phyloP scores from a whole-genome alignment of 208 protist species.

The Crithidia sp. region DNA sequence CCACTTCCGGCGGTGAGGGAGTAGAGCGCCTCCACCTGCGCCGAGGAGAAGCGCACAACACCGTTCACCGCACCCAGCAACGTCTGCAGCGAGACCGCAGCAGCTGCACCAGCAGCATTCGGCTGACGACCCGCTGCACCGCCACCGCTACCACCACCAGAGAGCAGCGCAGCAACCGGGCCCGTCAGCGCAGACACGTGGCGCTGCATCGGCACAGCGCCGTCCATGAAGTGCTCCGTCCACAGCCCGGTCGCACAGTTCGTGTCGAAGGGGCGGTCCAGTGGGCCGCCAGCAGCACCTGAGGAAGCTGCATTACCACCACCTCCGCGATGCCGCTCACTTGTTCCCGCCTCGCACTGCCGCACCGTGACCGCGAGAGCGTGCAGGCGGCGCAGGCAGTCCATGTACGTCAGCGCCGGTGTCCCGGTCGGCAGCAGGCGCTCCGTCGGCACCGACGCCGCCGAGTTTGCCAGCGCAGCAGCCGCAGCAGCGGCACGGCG shows the following conservation, averaged over 20 bases:
- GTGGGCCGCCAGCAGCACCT: background rate
- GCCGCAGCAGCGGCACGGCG: constrained; percentile 6
- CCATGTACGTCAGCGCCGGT: constrained; percentile 72
- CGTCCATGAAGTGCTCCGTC: constrained; percentile 36
- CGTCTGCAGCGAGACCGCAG: constrained; percentile 22
- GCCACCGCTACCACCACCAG: constrained; percentile 3
- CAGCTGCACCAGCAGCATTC: background rate
- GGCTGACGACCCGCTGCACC: too few species aligned
- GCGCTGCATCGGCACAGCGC: constrained; percentile 31
- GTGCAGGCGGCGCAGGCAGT: constrained; percentile 40
- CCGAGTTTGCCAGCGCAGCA: constrained; percentile 17
- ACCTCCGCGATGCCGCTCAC: background rate
- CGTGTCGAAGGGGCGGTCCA: constrained; percentile 20
- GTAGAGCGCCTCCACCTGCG: constrained; percentile 79
- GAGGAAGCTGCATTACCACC: background rate
- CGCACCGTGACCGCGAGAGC: constrained; percentile 26
- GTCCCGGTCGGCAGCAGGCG: constrained; percentile 67
- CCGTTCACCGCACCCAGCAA: constrained; percentile 27
- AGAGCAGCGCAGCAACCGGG: constrained; percentile 18
- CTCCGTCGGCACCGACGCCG: constrained; percentile 16
- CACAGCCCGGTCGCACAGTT: constrained; percentile 27
- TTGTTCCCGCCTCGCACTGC: constrained; percentile 29
- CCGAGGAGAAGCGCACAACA: constrained; percentile 49
- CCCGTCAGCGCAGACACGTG: constrained; percentile 22
- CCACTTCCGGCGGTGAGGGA: constrained; percentile 28